Conservation (phyloP, 164 flowering plant genomes). For the Vitis labrusca region DNA sequence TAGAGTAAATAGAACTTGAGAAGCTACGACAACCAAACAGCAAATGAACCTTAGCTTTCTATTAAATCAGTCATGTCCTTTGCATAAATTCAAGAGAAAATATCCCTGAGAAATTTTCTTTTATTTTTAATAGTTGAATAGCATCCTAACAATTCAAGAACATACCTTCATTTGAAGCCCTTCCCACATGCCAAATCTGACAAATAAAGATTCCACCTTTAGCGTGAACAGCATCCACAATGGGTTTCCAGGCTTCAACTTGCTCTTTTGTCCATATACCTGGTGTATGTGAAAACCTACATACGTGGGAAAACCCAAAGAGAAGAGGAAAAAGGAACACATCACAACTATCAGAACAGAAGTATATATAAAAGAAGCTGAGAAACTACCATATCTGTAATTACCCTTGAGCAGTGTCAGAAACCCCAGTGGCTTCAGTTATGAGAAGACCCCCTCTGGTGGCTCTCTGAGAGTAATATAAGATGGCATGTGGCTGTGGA, state of each 20-base stretch:
- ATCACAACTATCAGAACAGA: not conserved
- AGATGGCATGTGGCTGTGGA: conserved; percentile 58
- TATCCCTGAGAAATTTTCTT: too few species aligned
- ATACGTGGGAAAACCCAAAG: not conserved
- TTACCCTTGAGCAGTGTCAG: conserved; percentile 65
- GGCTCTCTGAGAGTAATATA: conserved; percentile 60
- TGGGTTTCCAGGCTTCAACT: conserved; percentile 56
- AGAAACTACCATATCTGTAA: not conserved
- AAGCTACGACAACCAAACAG: too few species aligned
- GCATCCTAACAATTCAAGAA: not conserved
- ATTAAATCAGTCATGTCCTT: too few species aligned
- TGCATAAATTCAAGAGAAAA: too few species aligned
- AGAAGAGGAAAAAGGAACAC: not conserved
- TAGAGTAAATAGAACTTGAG: too few species aligned
- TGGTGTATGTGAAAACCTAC: conserved; percentile 37
- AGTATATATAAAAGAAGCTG: not conserved
- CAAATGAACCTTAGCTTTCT: too few species aligned
- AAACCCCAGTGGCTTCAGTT: conserved; percentile 51
- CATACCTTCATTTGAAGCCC: conserved; percentile 25
- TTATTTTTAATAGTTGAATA: too few species aligned
- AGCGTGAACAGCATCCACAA: conserved; percentile 47
- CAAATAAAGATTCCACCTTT: conserved; percentile 51
- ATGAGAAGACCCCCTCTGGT: conserved; percentile 59
- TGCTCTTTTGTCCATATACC: conserved; percentile 57
- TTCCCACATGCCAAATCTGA: conserved; percentile 39